These are phyloP conservation scores for Podaxis pistillaris DNA, from an alignment of 768 basidiomycete species.

Conservation along the genomic window DNA sequence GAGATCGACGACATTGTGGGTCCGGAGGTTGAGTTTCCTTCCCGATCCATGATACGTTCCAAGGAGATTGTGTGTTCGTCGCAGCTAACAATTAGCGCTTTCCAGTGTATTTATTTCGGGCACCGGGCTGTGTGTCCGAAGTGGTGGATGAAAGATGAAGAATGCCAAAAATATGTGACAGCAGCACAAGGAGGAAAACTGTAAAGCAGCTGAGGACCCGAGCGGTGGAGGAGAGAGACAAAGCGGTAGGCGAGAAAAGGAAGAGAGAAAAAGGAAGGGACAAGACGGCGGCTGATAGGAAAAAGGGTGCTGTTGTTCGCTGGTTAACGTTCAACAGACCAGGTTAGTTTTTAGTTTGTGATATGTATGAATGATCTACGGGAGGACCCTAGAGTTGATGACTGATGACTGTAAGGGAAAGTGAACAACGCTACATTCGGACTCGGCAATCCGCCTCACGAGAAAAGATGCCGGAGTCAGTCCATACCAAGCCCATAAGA, in stretches of 20 bases:
- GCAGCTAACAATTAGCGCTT: not conserved
- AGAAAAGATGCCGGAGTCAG: constrained; percentile 3
- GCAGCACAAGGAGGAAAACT: not conserved
- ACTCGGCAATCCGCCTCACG: not conserved
- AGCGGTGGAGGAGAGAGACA: not conserved
- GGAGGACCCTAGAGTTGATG: not conserved
- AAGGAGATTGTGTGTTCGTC: not conserved
- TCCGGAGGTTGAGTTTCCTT: not conserved
- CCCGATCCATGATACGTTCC: not conserved
- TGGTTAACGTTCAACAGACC: constrained; percentile 5
- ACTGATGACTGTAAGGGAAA: constrained; percentile 5
- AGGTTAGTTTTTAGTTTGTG: constrained; percentile 3
- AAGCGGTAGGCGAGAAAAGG: not conserved
- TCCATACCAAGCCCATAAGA: constrained; percentile 8
- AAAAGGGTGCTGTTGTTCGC: constrained; percentile 1
- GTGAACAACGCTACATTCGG: not conserved
- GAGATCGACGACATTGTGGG: not conserved
- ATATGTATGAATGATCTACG: constrained; percentile 8
- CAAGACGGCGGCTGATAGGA: not conserved
- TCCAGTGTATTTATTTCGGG: not conserved
- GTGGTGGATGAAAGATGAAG: not conserved
- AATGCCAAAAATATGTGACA: not conserved
- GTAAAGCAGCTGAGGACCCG: not conserved
- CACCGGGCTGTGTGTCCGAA: not conserved
- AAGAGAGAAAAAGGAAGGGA: not conserved